A percentile compares a stretch with the other conserved stretches of the same genome.
These are phyloP conservation scores for Mucor indicus DNA, from an alignment of 371 early-diverging fungal species.

Conservation along the genomic window DNA sequence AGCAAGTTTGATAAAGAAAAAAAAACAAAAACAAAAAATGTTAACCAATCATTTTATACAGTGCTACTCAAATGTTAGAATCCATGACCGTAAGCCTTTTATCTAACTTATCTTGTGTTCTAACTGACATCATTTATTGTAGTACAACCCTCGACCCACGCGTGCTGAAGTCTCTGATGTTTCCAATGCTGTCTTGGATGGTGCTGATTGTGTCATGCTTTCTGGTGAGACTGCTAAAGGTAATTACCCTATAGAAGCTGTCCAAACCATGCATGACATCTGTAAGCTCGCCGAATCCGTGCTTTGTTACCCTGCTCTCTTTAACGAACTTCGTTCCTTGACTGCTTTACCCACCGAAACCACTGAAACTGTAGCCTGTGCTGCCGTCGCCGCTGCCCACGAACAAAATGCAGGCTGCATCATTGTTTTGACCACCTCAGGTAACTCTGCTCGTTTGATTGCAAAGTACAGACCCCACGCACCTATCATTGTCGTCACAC, in stretches of 20 bases:
- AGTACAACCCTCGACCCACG: constrained; percentile 91
- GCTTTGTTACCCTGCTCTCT: constrained; percentile 75
- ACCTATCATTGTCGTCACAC: constrained; percentile 91
- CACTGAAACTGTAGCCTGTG: constrained; percentile 91
- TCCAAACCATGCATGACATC: constrained; percentile 77
- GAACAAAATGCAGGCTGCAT: constrained; percentile 87
- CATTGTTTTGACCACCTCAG: constrained; percentile 78
- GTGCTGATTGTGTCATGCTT: constrained; percentile 98
- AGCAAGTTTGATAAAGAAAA: too few species aligned
- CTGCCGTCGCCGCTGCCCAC: constrained; percentile 88
- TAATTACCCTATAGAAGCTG: constrained; percentile 73
- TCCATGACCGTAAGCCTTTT: constrained; percentile 82
- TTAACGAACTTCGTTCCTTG: constrained; percentile 77
- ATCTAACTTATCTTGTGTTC: not conserved
- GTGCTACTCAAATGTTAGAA: constrained; percentile 99
- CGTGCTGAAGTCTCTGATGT: constrained; percentile 99
- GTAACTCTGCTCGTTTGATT: constrained; percentile 85
- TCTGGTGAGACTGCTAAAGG: constrained; percentile 99
- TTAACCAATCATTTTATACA: constrained; percentile 1
- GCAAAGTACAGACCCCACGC: constrained; percentile 94
- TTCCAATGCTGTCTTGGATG: constrained; percentile 96
- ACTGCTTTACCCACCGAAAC: constrained; percentile 74
- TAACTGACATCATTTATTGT: constrained; percentile 7
- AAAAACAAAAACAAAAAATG: too few species aligned
- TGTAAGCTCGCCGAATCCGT: constrained; percentile 77